phyloP scores from a whole-genome alignment of 257 asterid species.

The Datura wrightii region DNA sequence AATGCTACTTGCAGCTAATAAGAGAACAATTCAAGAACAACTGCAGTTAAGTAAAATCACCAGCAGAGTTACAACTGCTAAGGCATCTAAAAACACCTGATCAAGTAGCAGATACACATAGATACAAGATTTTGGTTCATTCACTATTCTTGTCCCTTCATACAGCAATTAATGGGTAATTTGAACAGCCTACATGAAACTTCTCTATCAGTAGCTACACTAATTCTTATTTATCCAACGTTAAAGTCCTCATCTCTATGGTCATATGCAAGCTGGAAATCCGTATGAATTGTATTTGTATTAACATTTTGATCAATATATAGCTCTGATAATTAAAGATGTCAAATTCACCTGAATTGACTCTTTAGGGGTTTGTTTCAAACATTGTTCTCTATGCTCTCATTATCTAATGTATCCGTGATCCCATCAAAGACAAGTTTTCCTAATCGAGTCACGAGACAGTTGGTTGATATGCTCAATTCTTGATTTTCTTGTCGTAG shows the following conservation, averaged over 20 bases:
- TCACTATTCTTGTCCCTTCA: neutral
- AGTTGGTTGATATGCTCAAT: slow-evolving; percentile 13
- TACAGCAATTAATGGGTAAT: neutral
- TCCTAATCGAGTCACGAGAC: slow-evolving; percentile 25
- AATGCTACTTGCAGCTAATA: neutral
- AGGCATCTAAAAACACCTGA: neutral
- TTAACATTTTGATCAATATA: neutral
- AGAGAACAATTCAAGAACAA: slow-evolving; percentile 12
- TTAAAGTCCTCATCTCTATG: neutral
- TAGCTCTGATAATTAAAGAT: neutral
- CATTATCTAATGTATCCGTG: neutral
- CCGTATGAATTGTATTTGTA: neutral
- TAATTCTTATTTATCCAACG: neutral
- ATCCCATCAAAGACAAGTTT: slow-evolving; percentile 29
- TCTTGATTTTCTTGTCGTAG: slow-evolving; percentile 31
- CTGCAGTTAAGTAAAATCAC: neutral
- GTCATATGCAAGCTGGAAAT: neutral
- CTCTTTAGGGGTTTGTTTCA: neutral
- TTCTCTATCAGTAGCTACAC: neutral
- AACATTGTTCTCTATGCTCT: neutral
- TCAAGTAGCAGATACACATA: neutral
- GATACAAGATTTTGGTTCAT: neutral
- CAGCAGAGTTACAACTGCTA: neutral
- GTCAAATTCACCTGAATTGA: slow-evolving; percentile 3
- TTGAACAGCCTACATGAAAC: neutral